Base-by-base conservation (phyloP, 2,329 filamentous ascomycete genomes). In the Penicillium crustosum region DNA sequence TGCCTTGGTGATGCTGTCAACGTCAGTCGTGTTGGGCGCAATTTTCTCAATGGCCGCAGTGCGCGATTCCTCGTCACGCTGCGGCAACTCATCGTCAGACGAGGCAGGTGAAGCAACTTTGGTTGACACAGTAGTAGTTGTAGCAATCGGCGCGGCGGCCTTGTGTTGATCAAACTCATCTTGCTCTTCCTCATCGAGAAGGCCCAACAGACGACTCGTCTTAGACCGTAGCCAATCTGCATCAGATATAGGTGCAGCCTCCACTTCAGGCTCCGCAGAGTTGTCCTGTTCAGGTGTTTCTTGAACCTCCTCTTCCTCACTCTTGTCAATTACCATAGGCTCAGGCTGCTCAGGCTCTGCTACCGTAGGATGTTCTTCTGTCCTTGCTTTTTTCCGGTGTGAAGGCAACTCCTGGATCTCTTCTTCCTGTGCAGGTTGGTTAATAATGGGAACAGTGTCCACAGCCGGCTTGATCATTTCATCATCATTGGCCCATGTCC, bases 171-270 rank as follows among this genome's bases (percentile, higher is more conserved):
- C 74, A 38, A 79, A 76, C 4, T 75, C 73, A 25, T 70, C 72
- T 51, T 71, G 69, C 61, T 77, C 70, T 57, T 77, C 88, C 43
- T 91, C 89, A 67, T 96, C 91, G 53, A 93, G 81, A 29, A 97
- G 80, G 72, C 93, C 94, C 50, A 97, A 81, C 49, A 96, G 79
- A 67, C 93, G 85, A 76, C 88, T 97, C 15, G 93, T 97, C 66
- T 90, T 86, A 61, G 90, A 93, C 57, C 93, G 87, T 66, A 97
- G 81, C 94, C 94, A 99, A 75, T 97, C 93, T 60, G 88, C 86
- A 76, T 97, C 92, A 23, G 89, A 88, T 45, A 77, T 72, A 33
- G 74, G 73, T 35, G 70, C 70, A 25, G 72, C 68, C 49, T 70
- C 68, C 23, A 65, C 70, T 55, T 65, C 68, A 57, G 60, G 43